Percentiles rank a stretch among this genome's conserved stretches.
These are phyloP conservation scores for Clathrospora elynae DNA, from an alignment of 2,329 filamentous ascomycete species.

Conservation along the genomic window DNA sequence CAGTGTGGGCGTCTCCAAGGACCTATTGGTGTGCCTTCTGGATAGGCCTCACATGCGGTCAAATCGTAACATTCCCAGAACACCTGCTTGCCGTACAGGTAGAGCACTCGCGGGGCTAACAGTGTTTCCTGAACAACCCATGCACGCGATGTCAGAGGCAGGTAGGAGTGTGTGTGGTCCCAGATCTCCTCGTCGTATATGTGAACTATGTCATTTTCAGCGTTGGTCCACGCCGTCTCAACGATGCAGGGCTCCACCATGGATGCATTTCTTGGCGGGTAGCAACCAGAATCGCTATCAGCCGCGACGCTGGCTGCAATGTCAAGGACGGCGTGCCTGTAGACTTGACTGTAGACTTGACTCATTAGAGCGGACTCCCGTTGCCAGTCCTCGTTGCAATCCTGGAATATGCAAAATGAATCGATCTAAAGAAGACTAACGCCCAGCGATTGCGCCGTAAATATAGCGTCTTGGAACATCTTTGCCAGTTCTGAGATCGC, in stretches of 20 bases:
- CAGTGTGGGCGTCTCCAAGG: no score
- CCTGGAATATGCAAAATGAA: conserved; percentile 1
- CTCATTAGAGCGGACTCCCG: not conserved
- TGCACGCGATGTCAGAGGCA: no score
- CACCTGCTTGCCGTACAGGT: not conserved
- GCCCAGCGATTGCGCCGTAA: not conserved
- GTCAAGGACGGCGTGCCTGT: not conserved
- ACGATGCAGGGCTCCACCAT: not conserved
- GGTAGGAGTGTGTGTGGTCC: no score
- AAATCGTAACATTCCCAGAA: conserved; percentile 1
- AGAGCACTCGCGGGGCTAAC: no score
- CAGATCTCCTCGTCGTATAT: no score
- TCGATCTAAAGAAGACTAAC: not conserved
- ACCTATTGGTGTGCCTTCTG: no score
- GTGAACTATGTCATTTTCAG: not conserved
- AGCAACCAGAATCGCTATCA: not conserved
- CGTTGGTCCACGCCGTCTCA: not conserved
- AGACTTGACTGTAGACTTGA: not conserved
- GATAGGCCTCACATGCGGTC: not conserved
- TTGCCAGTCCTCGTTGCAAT: not conserved
- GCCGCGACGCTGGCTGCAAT: conserved; percentile 1
- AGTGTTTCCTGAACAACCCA: no score
- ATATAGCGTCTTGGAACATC: not conserved
- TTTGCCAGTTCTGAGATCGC: not conserved
- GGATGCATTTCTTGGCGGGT: not conserved